Conservation (phyloP, 164 flowering plant genomes). For the Magnolia kwangsiensis region DNA sequence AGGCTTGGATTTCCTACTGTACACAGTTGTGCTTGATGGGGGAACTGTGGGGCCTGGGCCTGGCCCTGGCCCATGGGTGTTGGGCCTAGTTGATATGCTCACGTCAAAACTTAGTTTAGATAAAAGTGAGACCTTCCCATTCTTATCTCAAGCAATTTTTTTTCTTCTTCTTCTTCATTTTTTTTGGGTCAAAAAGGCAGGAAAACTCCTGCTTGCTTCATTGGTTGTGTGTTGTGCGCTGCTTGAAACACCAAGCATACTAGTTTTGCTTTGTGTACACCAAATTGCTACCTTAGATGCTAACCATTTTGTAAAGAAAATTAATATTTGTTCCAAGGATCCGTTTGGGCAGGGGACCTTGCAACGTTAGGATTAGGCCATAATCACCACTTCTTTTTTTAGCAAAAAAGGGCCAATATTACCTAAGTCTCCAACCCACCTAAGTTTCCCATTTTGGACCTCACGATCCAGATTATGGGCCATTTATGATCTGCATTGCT, state of each 20-base stretch:
- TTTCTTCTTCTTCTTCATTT: no score
- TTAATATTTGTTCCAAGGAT: neutral
- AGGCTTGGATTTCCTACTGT: neutral
- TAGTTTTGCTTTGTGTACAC: neutral
- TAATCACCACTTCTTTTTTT: no score
- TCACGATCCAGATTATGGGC: no score
- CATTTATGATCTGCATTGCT: no score
- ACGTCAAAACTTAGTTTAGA: no score
- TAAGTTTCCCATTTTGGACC: no score
- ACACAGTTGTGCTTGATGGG: neutral
- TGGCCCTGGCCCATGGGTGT: no score
- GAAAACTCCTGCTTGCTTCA: neutral
- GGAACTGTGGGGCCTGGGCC: neutral
- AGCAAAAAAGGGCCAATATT: no score
- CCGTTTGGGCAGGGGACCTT: no score
- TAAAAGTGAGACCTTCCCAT: neutral
- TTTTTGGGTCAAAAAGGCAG: neutral
- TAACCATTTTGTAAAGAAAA: neutral
- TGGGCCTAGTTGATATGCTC: neutral
- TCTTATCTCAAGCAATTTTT: neutral
- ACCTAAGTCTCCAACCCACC: no score
- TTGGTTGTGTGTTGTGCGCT: neutral
- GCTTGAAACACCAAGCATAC: neutral
- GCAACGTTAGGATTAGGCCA: no score
- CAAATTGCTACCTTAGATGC: neutral